Base-by-base conservation (phyloP, 495 filamentous ascomycete species). In the Penicillium desertorum region DNA sequence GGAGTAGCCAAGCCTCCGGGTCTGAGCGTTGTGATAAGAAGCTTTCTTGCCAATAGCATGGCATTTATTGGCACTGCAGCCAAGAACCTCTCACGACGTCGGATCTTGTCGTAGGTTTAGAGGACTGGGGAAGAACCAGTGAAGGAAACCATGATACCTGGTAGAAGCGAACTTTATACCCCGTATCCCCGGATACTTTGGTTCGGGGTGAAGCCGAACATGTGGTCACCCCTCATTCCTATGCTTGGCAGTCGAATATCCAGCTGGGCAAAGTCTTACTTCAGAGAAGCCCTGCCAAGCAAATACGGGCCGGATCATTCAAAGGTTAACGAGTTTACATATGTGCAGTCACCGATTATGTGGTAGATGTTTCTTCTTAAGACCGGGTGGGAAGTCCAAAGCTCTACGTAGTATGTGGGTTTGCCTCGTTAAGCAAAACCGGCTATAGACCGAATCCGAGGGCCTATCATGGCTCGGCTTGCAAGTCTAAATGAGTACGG, bases 21-120 rank as follows among this genome's bases (percentile, higher is more conserved):
- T 51, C 49, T n/a, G 44, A 30, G 32, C 52, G 43, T 7, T 25
- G 54, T 56, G 19, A 37, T n/a, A 32, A 65, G 30, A 62, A 65
- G 63, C 60, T 65, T 64, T 56, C 14, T 29, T 60, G 60, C 50
- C 63, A 62, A 61, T 61, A n/a, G 17, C 37, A 22, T 25, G 55
- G 51, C 46, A 27, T 44, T 45, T 50, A 45, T 55, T 44, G 62
- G 58, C 53, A 52, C 45, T 44, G 41, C 45, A 44, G 59, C 51
- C 55, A 59, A 59, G 59, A 54, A 48, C 30, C 32, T 25, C 4
- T 25, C 14, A 8, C 17, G 0, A 17, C 7, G 4, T 62, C 46
- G 39, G 34, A 46, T 46, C 27, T 42, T 57, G 39, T 55, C 30
- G 43, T 25, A 30, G 12, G 7, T 5, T 19, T 37, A 9, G 12